Base-by-base conservation (phyloP, 2,329 filamentous ascomycete genomes). In the Paraphaeosphaeria minitans region DNA sequence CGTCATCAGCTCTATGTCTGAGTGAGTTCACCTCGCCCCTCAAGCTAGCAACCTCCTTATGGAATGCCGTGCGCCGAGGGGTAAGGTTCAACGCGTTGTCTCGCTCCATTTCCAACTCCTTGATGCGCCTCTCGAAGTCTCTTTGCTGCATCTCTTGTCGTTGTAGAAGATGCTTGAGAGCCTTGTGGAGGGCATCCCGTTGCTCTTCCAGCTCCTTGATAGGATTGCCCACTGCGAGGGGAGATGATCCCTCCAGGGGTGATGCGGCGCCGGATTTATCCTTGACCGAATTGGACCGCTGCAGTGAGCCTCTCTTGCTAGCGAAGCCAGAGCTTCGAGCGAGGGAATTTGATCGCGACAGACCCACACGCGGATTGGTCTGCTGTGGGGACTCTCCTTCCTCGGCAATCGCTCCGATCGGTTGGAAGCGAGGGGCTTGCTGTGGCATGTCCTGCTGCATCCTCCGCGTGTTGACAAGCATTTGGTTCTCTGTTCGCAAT, bases 201-300 rank as follows among this genome's bases (percentile, higher is more conserved):
- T 99, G 95, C 45, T 92, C 88, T 77, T 98, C 94, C 12, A 97
- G 89, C 65, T 98, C 94, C 77, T 96, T 97, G 19, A 97, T 83
- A 0, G 73, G 74, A 46, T 77, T 76, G 56, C 66, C 70, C 27
- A 31, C 8, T 12, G 60, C 57, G 12, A 63, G 57, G 1, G 71
- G 61, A 6, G 56, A 62, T 12, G 14, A 3, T 13, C 37, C 37
- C 37, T 74, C 70, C 31, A 91, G 86, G 66, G 97, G 93, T 1
- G 88, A 86, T 39, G 71, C 70, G 13, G 68, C 69, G 12, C 70
- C 69, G 51, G 73, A 74, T 47, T 68, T 64, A 31, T 72, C 73
- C 50, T 77, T 78, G 52, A 77, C 72, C 1, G 79, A 81, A 47
- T 79, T 80, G 10, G 80, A 80, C 5, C 80, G 73, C 64, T 86